Conservation (phyloP, 257 asterid genomes). For the Nicotiana otophora region DNA sequence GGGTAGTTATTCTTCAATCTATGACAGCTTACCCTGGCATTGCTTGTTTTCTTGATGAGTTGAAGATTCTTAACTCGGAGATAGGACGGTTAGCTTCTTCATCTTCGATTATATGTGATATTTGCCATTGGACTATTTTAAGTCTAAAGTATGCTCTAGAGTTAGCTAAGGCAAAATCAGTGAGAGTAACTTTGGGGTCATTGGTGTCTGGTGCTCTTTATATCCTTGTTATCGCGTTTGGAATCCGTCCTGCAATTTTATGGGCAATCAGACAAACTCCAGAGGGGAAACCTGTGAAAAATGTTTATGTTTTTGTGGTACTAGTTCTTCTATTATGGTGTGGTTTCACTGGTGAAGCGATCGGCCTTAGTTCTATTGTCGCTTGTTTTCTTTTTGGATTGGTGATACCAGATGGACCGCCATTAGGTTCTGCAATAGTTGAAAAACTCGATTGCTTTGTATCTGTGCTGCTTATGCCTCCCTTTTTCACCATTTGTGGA, state of each 20-base stretch:
- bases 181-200: conserved; percentile 25
- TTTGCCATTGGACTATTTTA: conserved; percentile 42
- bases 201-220: conserved; percentile 25
- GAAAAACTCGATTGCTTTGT: conserved; percentile 63
- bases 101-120: conserved; percentile 51
- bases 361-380: conserved; percentile 47
- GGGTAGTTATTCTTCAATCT: conserved; percentile 35
- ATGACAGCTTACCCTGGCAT: conserved; percentile 70
- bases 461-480: conserved; percentile 46
- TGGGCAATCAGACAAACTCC: conserved; percentile 56
- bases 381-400: conserved; percentile 48
- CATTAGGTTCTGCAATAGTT: conserved; percentile 52
- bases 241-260: conserved; percentile 50
- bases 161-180: conserved; percentile 28
- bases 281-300: conserved; percentile 49
- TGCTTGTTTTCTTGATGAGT: conserved; percentile 58
- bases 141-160: conserved; percentile 26
- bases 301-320: conserved; percentile 31
- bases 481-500: conserved; percentile 50
- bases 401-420: conserved; percentile 66
- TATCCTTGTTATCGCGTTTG: conserved; percentile 26
- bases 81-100: conserved; percentile 65
- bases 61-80: conserved; percentile 62
- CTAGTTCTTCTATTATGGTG: conserved; percentile 31
- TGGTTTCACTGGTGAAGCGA: conserved; percentile 45